These are phyloP conservation scores for Strobilomyces confusus DNA, from an alignment of 768 basidiomycete species.

Conservation along the genomic window DNA sequence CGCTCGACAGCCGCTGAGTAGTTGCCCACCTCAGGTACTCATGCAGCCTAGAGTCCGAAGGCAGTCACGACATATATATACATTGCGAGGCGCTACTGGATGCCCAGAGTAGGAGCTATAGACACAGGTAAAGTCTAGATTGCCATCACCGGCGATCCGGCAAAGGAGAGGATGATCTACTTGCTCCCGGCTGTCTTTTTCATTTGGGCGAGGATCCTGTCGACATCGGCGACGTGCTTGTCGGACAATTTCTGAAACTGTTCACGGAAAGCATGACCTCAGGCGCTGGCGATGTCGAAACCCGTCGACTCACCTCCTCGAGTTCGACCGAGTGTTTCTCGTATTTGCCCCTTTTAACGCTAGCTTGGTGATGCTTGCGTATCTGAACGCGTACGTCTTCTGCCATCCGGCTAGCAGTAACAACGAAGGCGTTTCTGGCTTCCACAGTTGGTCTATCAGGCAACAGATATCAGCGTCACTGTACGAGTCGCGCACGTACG, in stretches of 20 bases:
- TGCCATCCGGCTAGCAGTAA: constrained; percentile 55
- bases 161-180: constrained; percentile 9
- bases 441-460: constrained; percentile 65
- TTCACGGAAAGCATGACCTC: background rate
- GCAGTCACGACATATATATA: too few relatives aligned
- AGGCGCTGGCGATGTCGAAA: background rate
- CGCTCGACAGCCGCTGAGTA: too few relatives aligned
- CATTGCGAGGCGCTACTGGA: too few relatives aligned
- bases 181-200: constrained; percentile 50
- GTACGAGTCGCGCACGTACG: constrained; percentile 3
- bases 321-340: constrained; percentile 64
- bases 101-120: too few relatives aligned
- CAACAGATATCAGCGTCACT: background rate
- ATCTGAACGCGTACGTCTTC: constrained; percentile 43
- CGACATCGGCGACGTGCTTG: constrained; percentile 58
- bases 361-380: constrained; percentile 13
- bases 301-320: constrained; percentile 45
- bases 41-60: too few relatives aligned
- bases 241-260: constrained; percentile 78
- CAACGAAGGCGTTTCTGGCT: constrained; percentile 40
- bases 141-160: background rate
- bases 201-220: constrained; percentile 57
- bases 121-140: background rate
- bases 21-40: too few relatives aligned
- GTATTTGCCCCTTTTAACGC: constrained; percentile 66